Conservation (phyloP, 352 stramenopile species). For the Phytophthora pini region DNA sequence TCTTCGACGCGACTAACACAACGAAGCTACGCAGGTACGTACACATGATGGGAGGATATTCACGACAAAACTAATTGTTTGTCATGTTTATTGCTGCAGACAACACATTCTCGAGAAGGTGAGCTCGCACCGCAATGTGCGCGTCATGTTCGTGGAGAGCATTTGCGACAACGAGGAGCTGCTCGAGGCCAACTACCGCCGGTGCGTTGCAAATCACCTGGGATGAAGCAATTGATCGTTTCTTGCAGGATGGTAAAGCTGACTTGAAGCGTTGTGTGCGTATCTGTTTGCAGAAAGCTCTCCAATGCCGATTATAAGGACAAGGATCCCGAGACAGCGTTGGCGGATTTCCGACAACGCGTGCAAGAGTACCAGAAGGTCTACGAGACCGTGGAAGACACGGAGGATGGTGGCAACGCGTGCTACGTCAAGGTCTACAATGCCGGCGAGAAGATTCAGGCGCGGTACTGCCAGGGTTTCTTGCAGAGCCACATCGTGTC, state of each 20-base stretch:
- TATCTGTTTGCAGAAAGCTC: slow-evolving; percentile 57
- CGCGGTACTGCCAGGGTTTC: slow-evolving; percentile 87
- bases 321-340: slow-evolving; percentile 83
- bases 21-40: slow-evolving; percentile 76
- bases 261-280: slow-evolving; percentile 25
- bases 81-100: slow-evolving; percentile 23
- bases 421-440: slow-evolving; percentile 96
- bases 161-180: slow-evolving; percentile 95
- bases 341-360: slow-evolving; percentile 89
- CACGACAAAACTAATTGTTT: slow-evolving; percentile 3
- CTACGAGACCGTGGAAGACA: slow-evolving; percentile 93
- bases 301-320: slow-evolving; percentile 92
- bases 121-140: slow-evolving; percentile 65
- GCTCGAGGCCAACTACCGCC: slow-evolving; percentile 91
- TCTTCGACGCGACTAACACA: slow-evolving; percentile 97
- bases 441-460: slow-evolving; percentile 92
- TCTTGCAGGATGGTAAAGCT: slow-evolving; percentile 20
- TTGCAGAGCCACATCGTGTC: slow-evolving; percentile 89
- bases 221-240: slow-evolving; percentile 14
- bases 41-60: background rate
- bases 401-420: slow-evolving; percentile 71
- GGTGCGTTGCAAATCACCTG: slow-evolving; percentile 49
- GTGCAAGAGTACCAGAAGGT: slow-evolving; percentile 94
- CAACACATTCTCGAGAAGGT: slow-evolving; percentile 72
- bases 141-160: slow-evolving; percentile 95